Percentiles rank a stretch among this genome's conserved stretches.
These are phyloP conservation scores for Penicillium freii DNA, from an alignment of 2,329 filamentous ascomycete species.

Conservation along the genomic window DNA sequence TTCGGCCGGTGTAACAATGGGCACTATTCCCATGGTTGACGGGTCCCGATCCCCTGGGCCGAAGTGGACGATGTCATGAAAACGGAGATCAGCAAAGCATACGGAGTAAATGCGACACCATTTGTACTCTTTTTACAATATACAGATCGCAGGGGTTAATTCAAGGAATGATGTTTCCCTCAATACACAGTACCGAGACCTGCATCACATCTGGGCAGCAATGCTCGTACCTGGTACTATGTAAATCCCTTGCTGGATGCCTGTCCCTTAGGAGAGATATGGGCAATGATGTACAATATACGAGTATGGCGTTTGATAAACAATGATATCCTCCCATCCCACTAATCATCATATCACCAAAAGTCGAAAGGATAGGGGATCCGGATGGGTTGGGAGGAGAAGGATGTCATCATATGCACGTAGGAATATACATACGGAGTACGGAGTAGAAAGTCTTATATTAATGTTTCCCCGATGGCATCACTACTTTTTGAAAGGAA, in stretches of 20 bases:
- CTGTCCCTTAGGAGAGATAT: background rate
- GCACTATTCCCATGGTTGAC: conserved; percentile 18
- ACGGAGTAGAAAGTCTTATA: background rate
- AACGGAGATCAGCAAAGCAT: conserved; percentile 1
- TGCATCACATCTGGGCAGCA: conserved; percentile 12
- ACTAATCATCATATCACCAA: conserved; percentile 5
- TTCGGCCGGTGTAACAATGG: conserved; percentile 19
- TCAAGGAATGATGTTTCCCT: conserved; percentile 19
- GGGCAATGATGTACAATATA: background rate
- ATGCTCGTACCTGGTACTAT: conserved; percentile 11
- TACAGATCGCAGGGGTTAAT: conserved; percentile 1
- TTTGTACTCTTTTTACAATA: background rate
- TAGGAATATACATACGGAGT: conserved; percentile 2
- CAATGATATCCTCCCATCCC: background rate
- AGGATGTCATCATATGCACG: conserved; percentile 24
- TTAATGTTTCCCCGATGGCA: conserved; percentile 5
- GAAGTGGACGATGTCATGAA: conserved; percentile 24
- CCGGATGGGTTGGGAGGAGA: background rate
- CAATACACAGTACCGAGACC: background rate
- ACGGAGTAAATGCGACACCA: background rate
- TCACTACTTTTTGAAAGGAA: conserved; percentile 9
- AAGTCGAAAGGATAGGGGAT: conserved; percentile 1
- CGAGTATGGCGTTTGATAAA: background rate
- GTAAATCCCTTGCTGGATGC: conserved; percentile 20
- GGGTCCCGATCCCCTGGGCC: background rate